Base-by-base conservation (phyloP, 305 asterid genomes). In the Solanum hybrid region DNA sequence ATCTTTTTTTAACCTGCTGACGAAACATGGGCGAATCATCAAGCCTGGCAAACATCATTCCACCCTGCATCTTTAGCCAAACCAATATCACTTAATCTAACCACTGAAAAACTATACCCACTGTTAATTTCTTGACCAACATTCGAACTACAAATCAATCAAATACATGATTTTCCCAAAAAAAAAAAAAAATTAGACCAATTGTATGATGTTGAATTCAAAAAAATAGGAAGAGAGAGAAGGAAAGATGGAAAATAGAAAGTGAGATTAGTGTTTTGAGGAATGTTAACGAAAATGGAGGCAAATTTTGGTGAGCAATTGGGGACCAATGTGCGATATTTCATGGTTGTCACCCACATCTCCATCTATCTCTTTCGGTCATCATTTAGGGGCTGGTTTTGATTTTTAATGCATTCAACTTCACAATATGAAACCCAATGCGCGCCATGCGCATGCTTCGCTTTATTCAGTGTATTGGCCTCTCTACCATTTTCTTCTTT, bases 21-120 rank as follows among this genome's bases (percentile, higher is more conserved):
- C 99, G 96, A 89, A 97, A 96, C 99, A 97, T 96, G 17, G 99
- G 99, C 26, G 99, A 97, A 92, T 97, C 99, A 85, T 97, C 99
- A 64, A 97, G 95, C 92, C 91, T 95, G 36, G 94, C 94, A 89
- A 92, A 93, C 97, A 95, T 95, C 88, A 84, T 92, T 78, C 92
- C 95, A 66, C 91, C 94, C 85, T 93, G 98, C 97, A 91, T 93
- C 80, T n/a, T 90, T 56, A 40, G 24, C n/a, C 64, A 79, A 24
- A 37, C 66, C 86, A 38, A 79, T 37, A 79, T 12, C 86, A 37
- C 86, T 79, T 34, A 14, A 14, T 26, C 69, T 27, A 80, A 4
- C 69, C 19, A 40, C 86, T 37, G 19, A 79, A n/a, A 79, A 11
- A 79, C 64, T 37, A 79, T 38, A 79, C 64, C 4, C 64, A 79